These are phyloP conservation scores for Jatropha curcas DNA, from an alignment of 345 rosid genomes.

Conservation along the genomic window DNA sequence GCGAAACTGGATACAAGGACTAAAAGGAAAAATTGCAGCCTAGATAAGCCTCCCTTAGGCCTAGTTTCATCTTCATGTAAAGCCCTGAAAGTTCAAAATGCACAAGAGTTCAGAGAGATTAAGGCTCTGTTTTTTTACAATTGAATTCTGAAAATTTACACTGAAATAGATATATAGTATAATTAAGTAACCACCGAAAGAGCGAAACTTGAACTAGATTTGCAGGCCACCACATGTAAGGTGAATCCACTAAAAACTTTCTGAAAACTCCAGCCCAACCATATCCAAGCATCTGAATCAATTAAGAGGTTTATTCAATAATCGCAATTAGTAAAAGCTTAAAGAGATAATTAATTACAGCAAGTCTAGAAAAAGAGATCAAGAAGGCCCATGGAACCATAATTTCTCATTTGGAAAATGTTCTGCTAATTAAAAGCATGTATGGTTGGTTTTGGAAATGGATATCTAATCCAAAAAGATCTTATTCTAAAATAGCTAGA, in stretches of 20 bases:
- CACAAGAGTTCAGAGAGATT: background rate
- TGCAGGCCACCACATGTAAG: constrained; percentile 66
- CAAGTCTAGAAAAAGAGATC: background rate
- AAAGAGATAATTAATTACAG: no score
- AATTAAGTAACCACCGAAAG: constrained; percentile 31
- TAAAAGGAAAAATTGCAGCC: constrained; percentile 57
- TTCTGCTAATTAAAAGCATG: no score
- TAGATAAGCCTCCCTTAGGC: constrained; percentile 40
- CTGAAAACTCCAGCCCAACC: constrained; percentile 67
- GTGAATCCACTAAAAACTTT: constrained; percentile 48
- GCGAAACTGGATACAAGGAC: constrained; percentile 48
- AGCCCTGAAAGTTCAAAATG: constrained; percentile 31
- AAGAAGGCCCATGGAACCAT: background rate
- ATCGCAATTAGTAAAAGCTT: no score
- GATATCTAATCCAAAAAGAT: no score
- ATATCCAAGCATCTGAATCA: constrained; percentile 49
- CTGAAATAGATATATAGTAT: background rate
- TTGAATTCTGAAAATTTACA: background rate
- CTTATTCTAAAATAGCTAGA: no score
- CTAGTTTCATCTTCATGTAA: constrained; percentile 50
- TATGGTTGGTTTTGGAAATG: no score
- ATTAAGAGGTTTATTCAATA: background rate
- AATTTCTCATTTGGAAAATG: background rate
- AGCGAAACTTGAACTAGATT: constrained; percentile 58
- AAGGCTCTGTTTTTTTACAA: no score